phyloP scores from a whole-genome alignment of 1,284 basidiomycete genomes.

The Ganoderma multipileum region DNA sequence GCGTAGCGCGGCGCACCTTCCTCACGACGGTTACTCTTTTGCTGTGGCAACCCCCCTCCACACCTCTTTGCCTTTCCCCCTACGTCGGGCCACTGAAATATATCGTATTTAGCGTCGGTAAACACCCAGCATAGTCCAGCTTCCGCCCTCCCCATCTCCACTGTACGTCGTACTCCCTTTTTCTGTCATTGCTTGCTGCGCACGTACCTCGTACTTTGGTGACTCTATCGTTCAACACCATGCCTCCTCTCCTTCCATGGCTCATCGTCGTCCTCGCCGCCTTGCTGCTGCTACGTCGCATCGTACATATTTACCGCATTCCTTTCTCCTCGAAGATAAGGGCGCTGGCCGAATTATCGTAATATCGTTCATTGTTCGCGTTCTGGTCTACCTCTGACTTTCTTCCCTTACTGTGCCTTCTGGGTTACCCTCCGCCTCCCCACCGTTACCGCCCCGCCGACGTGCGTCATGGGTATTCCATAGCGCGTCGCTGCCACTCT shows the following conservation, averaged over 20 bases:
- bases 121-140: conserved; percentile 19
- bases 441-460: not conserved
- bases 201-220: conserved; percentile 17
- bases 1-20: conserved; percentile 25
- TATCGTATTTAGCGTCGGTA: conserved; percentile 31
- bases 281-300: conserved; percentile 20
- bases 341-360: conserved; percentile 20
- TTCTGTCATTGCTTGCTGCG: conserved; percentile 17
- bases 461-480: not conserved
- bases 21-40: conserved; percentile 25
- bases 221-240: conserved; percentile 6
- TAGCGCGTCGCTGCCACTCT: not conserved
- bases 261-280: not conserved
- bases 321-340: conserved; percentile 30
- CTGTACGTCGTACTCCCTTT: conserved; percentile 2
- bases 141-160: conserved; percentile 3
- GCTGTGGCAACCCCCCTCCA: not conserved
- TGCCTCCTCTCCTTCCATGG: not conserved
- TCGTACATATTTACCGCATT: conserved; percentile 30
- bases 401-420: conserved; percentile 2
- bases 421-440: not conserved
- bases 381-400: not conserved
- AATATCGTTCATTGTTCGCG: conserved; percentile 28
- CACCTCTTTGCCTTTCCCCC: conserved; percentile 15
- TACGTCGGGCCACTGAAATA: conserved; percentile 31